phyloP scores from a whole-genome alignment of 2,329 filamentous ascomycete genomes.

The Thermomyces lanuginosus region DNA sequence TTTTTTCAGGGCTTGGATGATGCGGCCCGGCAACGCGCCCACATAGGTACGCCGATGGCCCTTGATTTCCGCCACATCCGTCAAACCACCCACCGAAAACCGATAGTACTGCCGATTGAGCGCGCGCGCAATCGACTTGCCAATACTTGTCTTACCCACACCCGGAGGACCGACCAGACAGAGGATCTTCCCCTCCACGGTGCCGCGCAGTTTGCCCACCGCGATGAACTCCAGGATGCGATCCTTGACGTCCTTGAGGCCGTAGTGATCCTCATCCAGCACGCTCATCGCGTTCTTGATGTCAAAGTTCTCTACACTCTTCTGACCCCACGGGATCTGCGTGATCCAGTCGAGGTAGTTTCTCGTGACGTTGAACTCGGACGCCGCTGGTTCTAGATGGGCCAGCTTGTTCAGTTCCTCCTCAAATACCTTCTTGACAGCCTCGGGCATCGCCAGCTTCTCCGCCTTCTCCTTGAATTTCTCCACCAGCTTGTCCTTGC shows the following conservation, averaged over 20 bases:
- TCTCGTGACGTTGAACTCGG: slow-evolving; percentile 94
- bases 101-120: slow-evolving; percentile 94
- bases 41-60: slow-evolving; percentile 93
- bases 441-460: slow-evolving; percentile 91
- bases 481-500: slow-evolving; percentile 94
- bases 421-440: slow-evolving; percentile 92
- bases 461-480: slow-evolving; percentile 91
- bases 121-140: slow-evolving; percentile 90
- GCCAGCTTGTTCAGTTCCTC: slow-evolving; percentile 96
- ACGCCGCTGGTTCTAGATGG: slow-evolving; percentile 85
- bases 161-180: slow-evolving; percentile 95
- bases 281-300: slow-evolving; percentile 83
- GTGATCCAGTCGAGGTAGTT: slow-evolving; percentile 99
- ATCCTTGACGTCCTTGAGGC: slow-evolving; percentile 94
- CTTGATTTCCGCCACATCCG: slow-evolving; percentile 97
- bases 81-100: slow-evolving; percentile 92
- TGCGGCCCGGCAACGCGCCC: slow-evolving; percentile 82
- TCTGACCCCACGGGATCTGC: slow-evolving; percentile 91
- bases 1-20: slow-evolving; percentile 97
- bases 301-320: slow-evolving; percentile 90
- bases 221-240: slow-evolving; percentile 97
- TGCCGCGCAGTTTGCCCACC: slow-evolving; percentile 89
- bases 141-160: slow-evolving; percentile 97
- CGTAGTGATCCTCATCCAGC: slow-evolving; percentile 90
- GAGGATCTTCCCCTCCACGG: slow-evolving; percentile 93